Evolutionary conservation across 2,329 filamentous ascomycete species (phyloP).

Genomic region (Fusarium sp.): DNA sequence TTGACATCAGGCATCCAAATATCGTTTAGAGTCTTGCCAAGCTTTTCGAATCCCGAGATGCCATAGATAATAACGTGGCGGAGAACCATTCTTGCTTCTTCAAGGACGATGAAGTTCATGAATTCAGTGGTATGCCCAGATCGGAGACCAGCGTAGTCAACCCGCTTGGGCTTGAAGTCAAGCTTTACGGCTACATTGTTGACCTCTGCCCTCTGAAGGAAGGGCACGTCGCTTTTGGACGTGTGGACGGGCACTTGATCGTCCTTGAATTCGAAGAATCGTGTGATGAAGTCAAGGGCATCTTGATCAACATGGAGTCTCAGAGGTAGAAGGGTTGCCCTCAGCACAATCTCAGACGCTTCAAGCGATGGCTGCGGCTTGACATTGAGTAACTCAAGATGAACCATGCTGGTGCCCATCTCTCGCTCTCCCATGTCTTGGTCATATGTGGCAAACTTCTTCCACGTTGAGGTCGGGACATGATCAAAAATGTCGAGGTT

Average conservation of each 20-base stretch:
- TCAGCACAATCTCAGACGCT: constrained; percentile 89
- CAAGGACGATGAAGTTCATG: constrained; percentile 97
- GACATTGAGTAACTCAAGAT: constrained; percentile 88
- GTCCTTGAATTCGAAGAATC: constrained; percentile 98
- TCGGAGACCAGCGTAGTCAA: constrained; percentile 92
- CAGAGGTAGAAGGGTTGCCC: constrained; percentile 82
- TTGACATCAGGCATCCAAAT: constrained; percentile 97
- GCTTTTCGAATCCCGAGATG: constrained; percentile 87
- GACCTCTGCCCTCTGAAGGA: constrained; percentile 90
- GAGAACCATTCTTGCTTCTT: constrained; percentile 87
- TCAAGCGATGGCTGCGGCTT: constrained; percentile 86
- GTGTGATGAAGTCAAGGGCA: constrained; percentile 94
- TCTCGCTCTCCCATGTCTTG: constrained; percentile 88
- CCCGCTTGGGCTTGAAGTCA: constrained; percentile 98
- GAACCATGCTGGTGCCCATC: constrained; percentile 88
- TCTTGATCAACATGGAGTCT: constrained; percentile 97
- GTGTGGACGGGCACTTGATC: constrained; percentile 69
- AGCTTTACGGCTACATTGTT: constrained; percentile 84
- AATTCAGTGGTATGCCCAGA: constrained; percentile 97
- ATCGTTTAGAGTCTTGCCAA: constrained; percentile 91
- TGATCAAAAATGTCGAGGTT: constrained; percentile 95
- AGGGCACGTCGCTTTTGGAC: constrained; percentile 80
- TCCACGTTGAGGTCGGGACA: constrained; percentile 95
- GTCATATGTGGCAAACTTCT: constrained; percentile 96
- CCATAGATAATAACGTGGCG: constrained; percentile 94